phyloP scores from a whole-genome alignment of 1,139 yeast species.

The Suhomyces kunorum region DNA sequence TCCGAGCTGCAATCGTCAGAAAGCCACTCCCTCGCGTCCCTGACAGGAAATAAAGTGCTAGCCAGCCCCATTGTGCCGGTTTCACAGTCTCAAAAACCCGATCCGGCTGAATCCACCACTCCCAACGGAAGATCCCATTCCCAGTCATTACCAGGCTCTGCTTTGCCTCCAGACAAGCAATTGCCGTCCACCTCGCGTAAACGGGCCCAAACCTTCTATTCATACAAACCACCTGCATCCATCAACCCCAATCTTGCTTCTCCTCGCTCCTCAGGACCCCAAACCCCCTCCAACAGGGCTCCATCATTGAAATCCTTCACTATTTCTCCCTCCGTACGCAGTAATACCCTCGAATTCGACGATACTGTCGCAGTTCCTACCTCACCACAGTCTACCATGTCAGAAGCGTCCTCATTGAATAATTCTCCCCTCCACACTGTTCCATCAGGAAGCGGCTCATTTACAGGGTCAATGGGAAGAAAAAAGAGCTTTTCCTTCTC shows the following conservation, averaged over 20 bases:
- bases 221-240: slow-evolving; percentile 18
- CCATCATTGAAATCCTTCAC: slow-evolving; percentile 43
- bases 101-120: not conserved
- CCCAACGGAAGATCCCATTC: slow-evolving; percentile 31
- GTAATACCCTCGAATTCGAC: slow-evolving; percentile 2
- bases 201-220: slow-evolving; percentile 30
- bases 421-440: slow-evolving; percentile 13
- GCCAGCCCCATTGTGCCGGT: slow-evolving; percentile 41
- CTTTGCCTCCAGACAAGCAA: slow-evolving; percentile 10
- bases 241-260: slow-evolving; percentile 6
- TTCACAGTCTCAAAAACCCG: slow-evolving; percentile 10
- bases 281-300: slow-evolving; percentile 22
- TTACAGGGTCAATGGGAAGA: slow-evolving; percentile 1
- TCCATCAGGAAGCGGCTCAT: not conserved
- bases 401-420: slow-evolving; percentile 15
- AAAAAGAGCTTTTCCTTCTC: slow-evolving; percentile 12
- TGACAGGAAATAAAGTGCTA: slow-evolving; percentile 30
- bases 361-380: slow-evolving; percentile 10
- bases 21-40: slow-evolving; percentile 13
- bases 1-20: not conserved
- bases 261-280: slow-evolving; percentile 11
- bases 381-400: slow-evolving; percentile 25
- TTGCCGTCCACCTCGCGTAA: slow-evolving; percentile 16
- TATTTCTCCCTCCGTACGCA: slow-evolving; percentile 39
- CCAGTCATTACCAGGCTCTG: slow-evolving; percentile 35